Conservation (phyloP, 2,329 filamentous ascomycete genomes). For the Cladosporium sp. region DNA sequence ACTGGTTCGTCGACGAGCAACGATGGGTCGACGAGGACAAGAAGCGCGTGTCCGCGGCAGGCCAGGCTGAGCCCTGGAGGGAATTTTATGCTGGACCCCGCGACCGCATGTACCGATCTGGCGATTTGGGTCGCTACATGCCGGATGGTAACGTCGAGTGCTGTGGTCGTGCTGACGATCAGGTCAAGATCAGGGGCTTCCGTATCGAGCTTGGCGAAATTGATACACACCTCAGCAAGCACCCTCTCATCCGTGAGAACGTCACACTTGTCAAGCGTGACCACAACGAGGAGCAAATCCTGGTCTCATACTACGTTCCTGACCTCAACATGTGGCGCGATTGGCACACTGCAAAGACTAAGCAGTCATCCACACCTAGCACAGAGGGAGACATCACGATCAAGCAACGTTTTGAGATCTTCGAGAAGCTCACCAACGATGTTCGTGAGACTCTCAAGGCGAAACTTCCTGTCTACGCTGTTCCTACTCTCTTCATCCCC, state of each 20-base stretch:
- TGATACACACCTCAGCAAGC: constrained; percentile 72
- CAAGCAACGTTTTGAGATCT: constrained; percentile 37
- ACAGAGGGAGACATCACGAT: constrained; percentile 11
- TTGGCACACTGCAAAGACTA: constrained; percentile 53
- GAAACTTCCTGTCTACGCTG: constrained; percentile 68
- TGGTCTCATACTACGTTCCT: constrained; percentile 89
- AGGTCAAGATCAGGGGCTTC: constrained; percentile 96
- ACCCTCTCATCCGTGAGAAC: constrained; percentile 75
- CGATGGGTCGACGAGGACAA: constrained; percentile 65
- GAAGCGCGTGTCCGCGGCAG: constrained; percentile 43
- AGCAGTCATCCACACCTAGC: constrained; percentile 14
- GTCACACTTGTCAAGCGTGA: constrained; percentile 81
- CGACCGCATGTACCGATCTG: constrained; percentile 82
- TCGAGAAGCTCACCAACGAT: constrained; percentile 57
- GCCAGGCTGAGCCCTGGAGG: constrained; percentile 67
- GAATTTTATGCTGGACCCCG: constrained; percentile 73
- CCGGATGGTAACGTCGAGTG: constrained; percentile 69
- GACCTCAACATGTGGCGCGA: constrained; percentile 69
- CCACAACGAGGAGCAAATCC: constrained; percentile 75
- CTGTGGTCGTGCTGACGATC: constrained; percentile 76
- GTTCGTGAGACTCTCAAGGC: constrained; percentile 65
- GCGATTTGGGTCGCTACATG: constrained; percentile 76
- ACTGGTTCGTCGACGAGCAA: constrained; percentile 78
- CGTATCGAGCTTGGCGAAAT: constrained; percentile 93
- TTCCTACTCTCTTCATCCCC: constrained; percentile 70